A percentile compares a stretch with the other conserved stretches of the same genome.
Evolutionary conservation across 129 eudicot species (phyloP).

Genomic region (Ambrosia artemisiifolia): DNA sequence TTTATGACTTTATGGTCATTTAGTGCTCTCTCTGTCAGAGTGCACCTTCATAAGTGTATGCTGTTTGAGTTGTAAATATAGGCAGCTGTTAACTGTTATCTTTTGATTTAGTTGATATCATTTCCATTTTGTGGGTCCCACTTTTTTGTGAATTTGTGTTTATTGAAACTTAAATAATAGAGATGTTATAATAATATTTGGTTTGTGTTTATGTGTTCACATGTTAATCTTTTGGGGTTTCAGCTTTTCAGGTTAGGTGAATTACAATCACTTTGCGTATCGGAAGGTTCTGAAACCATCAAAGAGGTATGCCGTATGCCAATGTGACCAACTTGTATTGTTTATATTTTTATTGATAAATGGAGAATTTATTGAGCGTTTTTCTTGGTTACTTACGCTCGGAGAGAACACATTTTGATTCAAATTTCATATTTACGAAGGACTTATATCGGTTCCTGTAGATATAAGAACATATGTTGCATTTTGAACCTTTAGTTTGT

Average conservation of each 20-base stretch:
- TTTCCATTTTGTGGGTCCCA: constrained; percentile 22
- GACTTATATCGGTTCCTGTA: neutral
- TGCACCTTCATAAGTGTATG: constrained; percentile 21
- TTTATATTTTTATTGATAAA: neutral
- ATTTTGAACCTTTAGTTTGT: constrained; percentile 6
- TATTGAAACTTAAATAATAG: neutral
- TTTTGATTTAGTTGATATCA: neutral
- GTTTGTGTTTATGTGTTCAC: neutral
- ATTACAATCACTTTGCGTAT: constrained; percentile 53
- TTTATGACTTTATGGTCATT: neutral
- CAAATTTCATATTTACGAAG: neutral
- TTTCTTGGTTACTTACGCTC: neutral
- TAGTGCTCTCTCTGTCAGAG: constrained; percentile 22
- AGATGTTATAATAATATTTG: neutral
- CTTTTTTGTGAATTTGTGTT: neutral
- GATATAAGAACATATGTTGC: neutral
- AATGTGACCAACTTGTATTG: neutral
- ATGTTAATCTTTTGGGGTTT: constrained; percentile 10
- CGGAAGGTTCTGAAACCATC: constrained; percentile 50
- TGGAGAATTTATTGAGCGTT: neutral
- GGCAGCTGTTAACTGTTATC: constrained; percentile 11
- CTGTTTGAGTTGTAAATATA: neutral
- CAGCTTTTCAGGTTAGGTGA: constrained; percentile 76
- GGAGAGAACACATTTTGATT: neutral
- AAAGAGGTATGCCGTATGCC: constrained; percentile 66